A percentile compares a stretch with the other conserved stretches of the same genome.
phyloP scores from a whole-genome alignment of 768 basidiomycete species.

The Leccinum rimulosum region DNA sequence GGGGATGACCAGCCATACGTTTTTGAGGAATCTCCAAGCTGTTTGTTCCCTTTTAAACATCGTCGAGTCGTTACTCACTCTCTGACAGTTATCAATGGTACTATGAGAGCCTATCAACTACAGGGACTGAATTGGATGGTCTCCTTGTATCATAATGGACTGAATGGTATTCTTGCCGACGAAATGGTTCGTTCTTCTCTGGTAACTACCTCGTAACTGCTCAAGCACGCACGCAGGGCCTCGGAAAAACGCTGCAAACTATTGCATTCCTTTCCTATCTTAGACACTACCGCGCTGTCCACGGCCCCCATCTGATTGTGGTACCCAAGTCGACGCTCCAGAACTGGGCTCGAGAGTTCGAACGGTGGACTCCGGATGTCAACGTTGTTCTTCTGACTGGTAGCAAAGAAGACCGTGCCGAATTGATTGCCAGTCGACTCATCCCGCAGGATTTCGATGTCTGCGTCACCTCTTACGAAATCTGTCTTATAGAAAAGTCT shows the following conservation, averaged over 20 bases:
- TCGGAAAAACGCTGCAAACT: constrained; percentile 97
- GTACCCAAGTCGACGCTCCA: constrained; percentile 99
- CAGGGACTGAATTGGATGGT: constrained; percentile 99
- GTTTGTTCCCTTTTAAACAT: constrained; percentile 40
- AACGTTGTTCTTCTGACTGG: constrained; percentile 81
- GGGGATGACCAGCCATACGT: constrained; percentile 90
- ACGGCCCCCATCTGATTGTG: constrained; percentile 90
- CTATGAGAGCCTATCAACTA: constrained; percentile 91
- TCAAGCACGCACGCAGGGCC: constrained; percentile 55
- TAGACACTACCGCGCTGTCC: constrained; percentile 71
- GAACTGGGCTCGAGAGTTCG: constrained; percentile 95
- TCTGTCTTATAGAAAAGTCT: constrained; percentile 93
- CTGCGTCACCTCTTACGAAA: constrained; percentile 95
- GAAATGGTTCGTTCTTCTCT: constrained; percentile 66
- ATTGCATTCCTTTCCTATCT: constrained; percentile 97
- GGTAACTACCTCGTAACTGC: neutral
- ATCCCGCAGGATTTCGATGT: constrained; percentile 90
- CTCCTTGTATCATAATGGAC: constrained; percentile 90
- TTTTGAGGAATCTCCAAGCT: constrained; percentile 91
- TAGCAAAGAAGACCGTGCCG: constrained; percentile 83
- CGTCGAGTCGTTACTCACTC: constrained; percentile 3
- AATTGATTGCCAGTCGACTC: constrained; percentile 73
- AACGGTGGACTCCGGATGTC: constrained; percentile 87
- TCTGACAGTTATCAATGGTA: constrained; percentile 74
- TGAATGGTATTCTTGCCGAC: constrained; percentile 96